These are phyloP conservation scores for Ashbya aceris DNA, from an alignment of 1,139 yeast species.

Conservation along the genomic window DNA sequence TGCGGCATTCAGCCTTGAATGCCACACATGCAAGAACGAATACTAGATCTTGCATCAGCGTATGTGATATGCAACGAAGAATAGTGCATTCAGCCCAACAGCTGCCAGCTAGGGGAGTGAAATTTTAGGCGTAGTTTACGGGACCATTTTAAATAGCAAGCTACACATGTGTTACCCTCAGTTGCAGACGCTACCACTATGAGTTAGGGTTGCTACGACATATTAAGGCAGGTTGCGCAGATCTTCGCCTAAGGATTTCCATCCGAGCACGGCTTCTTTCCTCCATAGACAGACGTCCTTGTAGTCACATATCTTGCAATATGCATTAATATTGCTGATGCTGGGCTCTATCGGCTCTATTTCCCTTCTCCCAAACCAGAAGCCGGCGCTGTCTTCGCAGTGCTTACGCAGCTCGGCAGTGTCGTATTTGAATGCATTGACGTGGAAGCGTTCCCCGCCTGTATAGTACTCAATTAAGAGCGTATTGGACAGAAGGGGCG, in stretches of 20 bases:
- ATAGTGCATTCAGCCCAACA: too few species aligned
- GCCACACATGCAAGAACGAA: constrained; percentile 1
- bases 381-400: constrained; percentile 32
- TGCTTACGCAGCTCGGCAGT: constrained; percentile 25
- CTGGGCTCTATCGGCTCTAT: constrained; percentile 36
- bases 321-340: constrained; percentile 26
- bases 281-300: constrained; percentile 31
- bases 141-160: background rate
- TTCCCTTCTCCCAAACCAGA: constrained; percentile 47
- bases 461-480: constrained; percentile 48
- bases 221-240: constrained; percentile 4
- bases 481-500: constrained; percentile 31
- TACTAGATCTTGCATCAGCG: too few species aligned
- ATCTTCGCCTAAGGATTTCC: constrained; percentile 16
- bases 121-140: too few species aligned
- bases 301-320: constrained; percentile 49
- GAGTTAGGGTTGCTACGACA: too few species aligned
- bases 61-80: too few species aligned
- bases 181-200: too few species aligned
- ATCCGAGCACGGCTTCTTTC: constrained; percentile 14
- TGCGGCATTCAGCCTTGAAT: background rate
- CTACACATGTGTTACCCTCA: too few species aligned
- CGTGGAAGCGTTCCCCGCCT: constrained; percentile 34
- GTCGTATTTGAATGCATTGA: constrained; percentile 33
- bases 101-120: too few species aligned